Percentiles rank a stretch among this genome's conserved stretches.
Conservation (phyloP, 1,139 yeast species). For the Zygoascus sp. region DNA sequence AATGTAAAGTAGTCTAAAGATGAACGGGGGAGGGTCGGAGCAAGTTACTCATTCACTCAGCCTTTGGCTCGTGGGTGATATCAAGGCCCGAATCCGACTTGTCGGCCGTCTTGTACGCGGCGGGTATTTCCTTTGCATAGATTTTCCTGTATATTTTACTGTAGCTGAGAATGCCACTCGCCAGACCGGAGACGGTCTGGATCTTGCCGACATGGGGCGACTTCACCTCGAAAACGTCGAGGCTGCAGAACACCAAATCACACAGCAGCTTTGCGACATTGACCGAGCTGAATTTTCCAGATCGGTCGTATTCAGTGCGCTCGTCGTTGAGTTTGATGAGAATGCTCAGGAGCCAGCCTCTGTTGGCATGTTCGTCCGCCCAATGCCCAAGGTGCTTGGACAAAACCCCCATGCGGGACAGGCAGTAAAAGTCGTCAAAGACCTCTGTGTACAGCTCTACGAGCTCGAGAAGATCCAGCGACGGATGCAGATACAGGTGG, state of each 20-base stretch:
- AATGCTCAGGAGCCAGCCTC: constrained; percentile 31
- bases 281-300: constrained; percentile 15
- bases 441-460: constrained; percentile 30
- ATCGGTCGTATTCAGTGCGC: constrained; percentile 9
- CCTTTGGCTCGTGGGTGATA: neutral
- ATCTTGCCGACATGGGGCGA: constrained; percentile 17
- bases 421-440: constrained; percentile 31
- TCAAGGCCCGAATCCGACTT: neutral
- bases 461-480: constrained; percentile 15
- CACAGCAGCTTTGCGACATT: constrained; percentile 25
- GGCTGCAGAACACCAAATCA: constrained; percentile 28
- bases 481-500: constrained; percentile 4
- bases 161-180: constrained; percentile 29
- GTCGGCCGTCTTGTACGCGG: neutral
- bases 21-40: too few species aligned
- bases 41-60: neutral
- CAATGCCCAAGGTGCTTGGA: constrained; percentile 17
- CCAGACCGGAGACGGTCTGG: constrained; percentile 29
- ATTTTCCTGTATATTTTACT: constrained; percentile 26
- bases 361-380: constrained; percentile 28
- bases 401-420: constrained; percentile 29
- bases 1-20: too few species aligned
- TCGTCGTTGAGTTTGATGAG: constrained; percentile 22
- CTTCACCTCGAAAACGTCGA: constrained; percentile 27
- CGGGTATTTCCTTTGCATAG: constrained; percentile 1